Conservation (phyloP, 2,329 filamentous ascomycete species). For the Ilyonectria destructans region DNA sequence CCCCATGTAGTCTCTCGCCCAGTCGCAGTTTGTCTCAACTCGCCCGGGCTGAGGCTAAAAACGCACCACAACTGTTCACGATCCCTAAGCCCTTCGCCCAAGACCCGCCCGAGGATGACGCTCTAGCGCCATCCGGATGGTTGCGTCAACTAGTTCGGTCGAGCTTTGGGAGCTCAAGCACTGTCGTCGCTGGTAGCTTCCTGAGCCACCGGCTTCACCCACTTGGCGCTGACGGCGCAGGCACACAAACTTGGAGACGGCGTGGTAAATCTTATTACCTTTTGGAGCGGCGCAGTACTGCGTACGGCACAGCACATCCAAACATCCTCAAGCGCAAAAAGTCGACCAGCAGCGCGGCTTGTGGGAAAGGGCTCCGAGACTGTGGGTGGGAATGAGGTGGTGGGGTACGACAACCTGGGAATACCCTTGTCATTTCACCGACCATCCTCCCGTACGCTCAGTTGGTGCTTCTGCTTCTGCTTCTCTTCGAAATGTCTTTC, state of each 20-base stretch:
- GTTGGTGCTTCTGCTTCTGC: conserved; percentile 29
- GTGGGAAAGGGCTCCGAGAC: conserved; percentile 36
- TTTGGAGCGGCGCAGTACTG: conserved; percentile 20
- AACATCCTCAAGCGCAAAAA: conserved; percentile 18
- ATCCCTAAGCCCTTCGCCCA: conserved; percentile 29
- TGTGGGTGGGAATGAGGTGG: conserved; percentile 41
- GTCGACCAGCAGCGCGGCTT: conserved; percentile 18
- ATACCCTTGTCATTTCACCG: conserved; percentile 43
- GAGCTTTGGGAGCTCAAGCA: conserved; percentile 24
- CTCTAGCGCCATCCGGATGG: conserved; percentile 38
- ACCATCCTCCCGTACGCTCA: conserved; percentile 27
- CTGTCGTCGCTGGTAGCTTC: conserved; percentile 8
- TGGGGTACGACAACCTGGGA: conserved; percentile 36
- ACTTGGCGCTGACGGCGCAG: conserved; percentile 15
- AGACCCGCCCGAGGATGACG: conserved; percentile 38
- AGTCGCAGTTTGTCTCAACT: conserved; percentile 32
- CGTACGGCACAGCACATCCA: conserved; percentile 20
- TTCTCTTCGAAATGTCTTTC: conserved; percentile 38
- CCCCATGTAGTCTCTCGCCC: conserved; percentile 30
- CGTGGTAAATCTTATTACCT: conserved; percentile 21
- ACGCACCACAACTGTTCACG: conserved; percentile 44
- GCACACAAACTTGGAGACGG: conserved; percentile 14
- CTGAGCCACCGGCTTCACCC: conserved; percentile 23
- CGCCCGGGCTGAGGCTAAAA: conserved; percentile 35
- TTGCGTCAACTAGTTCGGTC: conserved; percentile 33